A percentile compares a stretch with the other conserved stretches of the same genome.
phyloP scores from a whole-genome alignment of 2,329 filamentous ascomycete genomes.

The Penicillium paneum region DNA sequence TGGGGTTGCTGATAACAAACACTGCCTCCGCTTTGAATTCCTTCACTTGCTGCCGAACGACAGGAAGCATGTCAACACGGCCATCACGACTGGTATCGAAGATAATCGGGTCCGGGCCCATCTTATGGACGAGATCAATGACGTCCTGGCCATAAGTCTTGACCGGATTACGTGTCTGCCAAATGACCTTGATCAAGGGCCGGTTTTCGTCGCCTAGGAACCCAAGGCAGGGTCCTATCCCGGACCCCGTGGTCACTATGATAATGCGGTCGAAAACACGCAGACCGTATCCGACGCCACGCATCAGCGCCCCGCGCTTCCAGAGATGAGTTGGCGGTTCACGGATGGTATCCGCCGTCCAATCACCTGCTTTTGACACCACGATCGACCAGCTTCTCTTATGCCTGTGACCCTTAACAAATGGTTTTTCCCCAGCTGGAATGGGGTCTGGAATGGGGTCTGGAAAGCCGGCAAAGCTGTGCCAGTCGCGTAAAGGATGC shows the following conservation, averaged over 20 bases:
- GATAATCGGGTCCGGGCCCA: constrained; percentile 63
- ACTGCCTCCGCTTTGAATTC: constrained; percentile 61
- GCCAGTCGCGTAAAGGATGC: constrained; percentile 67
- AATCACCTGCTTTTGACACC: constrained; percentile 71
- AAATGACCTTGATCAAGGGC: constrained; percentile 58
- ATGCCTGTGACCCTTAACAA: constrained; percentile 3
- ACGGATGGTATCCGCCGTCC: constrained; percentile 63
- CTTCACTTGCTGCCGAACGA: constrained; percentile 51
- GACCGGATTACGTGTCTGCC: constrained; percentile 62
- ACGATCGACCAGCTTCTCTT: constrained; percentile 35
- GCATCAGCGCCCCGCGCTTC: constrained; percentile 66
- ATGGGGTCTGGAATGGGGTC: constrained; percentile 48
- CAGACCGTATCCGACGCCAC: constrained; percentile 64
- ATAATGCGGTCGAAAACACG: constrained; percentile 63
- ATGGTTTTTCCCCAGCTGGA: neutral
- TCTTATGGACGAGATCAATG: constrained; percentile 54
- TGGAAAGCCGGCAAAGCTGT: constrained; percentile 72
- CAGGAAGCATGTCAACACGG: constrained; percentile 59
- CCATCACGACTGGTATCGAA: constrained; percentile 62
- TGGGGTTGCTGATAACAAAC: constrained; percentile 68
- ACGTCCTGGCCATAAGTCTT: constrained; percentile 61
- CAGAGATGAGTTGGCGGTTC: constrained; percentile 61
- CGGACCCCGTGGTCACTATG: constrained; percentile 68
- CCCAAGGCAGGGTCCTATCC: constrained; percentile 66
- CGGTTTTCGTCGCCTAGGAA: constrained; percentile 51